Evolutionary conservation across 108 stramenopile genomes (phyloP).

Genomic region (Skeletonema marinoi): DNA sequence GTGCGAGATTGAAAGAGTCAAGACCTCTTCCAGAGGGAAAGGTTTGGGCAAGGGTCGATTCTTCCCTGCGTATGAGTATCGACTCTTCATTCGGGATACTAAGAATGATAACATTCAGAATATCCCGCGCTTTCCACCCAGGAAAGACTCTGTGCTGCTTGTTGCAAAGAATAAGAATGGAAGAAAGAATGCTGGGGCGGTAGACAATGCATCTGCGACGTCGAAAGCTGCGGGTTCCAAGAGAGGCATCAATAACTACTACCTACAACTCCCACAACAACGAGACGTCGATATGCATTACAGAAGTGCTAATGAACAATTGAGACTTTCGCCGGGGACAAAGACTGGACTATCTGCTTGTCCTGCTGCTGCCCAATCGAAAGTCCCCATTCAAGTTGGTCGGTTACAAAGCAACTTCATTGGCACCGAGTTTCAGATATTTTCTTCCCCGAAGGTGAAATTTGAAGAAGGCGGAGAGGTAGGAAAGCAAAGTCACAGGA

Average conservation of each 20-base stretch:
- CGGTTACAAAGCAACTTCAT: constrained; percentile 85
- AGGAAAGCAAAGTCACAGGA: not conserved
- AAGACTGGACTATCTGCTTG: constrained; percentile 19
- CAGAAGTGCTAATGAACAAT: constrained; percentile 41
- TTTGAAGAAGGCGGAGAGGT: not conserved
- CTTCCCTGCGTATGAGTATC: constrained; percentile 84
- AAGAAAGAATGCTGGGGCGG: constrained; percentile 30
- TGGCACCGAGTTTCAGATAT: constrained; percentile 89
- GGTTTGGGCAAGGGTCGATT: constrained; percentile 69
- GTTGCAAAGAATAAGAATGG: constrained; percentile 75
- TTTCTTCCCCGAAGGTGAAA: constrained; percentile 16
- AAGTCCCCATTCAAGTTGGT: constrained; percentile 43
- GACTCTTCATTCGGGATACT: constrained; percentile 78
- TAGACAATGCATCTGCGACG: not conserved
- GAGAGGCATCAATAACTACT: constrained; percentile 81
- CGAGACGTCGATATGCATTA: constrained; percentile 70
- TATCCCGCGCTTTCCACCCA: constrained; percentile 5
- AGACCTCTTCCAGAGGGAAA: constrained; percentile 57
- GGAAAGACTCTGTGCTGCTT: constrained; percentile 74
- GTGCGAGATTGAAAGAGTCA: constrained; percentile 86
- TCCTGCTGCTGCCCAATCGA: constrained; percentile 24
- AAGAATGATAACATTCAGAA: constrained; percentile 18
- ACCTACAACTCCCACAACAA: constrained; percentile 69
- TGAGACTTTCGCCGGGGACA: constrained; percentile 12
- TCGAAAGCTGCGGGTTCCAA: constrained; percentile 27